Evolutionary conservation across 2,329 filamentous ascomycete species (phyloP).

Genomic region (Exutisphaerella laricina): DNA sequence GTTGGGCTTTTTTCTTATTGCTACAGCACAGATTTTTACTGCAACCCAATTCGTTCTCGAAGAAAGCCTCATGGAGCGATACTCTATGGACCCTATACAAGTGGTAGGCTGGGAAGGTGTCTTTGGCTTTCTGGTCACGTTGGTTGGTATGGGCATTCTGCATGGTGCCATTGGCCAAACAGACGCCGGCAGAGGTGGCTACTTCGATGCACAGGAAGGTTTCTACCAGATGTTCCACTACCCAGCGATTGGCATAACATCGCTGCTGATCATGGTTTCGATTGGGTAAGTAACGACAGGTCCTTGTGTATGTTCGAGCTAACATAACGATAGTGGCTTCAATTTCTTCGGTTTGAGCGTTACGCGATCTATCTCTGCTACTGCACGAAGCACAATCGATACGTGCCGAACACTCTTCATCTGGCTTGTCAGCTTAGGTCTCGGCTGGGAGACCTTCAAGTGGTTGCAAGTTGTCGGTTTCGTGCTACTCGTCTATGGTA

Average conservation of each 20-base stretch:
- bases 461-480: conserved; percentile 92
- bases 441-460: conserved; percentile 97
- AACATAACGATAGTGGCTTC: conserved; percentile 62
- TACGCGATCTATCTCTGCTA: conserved; percentile 82
- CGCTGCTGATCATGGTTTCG: conserved; percentile 90
- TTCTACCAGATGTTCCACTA: conserved; percentile 73
- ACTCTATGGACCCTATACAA: conserved; percentile 74
- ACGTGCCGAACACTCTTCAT: conserved; percentile 97
- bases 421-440: conserved; percentile 86
- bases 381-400: conserved; percentile 91
- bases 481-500: conserved; percentile 85
- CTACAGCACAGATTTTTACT: conserved; percentile 92
- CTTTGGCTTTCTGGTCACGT: conserved; percentile 78
- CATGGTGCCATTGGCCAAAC: conserved; percentile 73
- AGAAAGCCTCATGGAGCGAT: conserved; percentile 81
- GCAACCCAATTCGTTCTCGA: conserved; percentile 94
- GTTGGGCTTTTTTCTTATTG: conserved; percentile 83
- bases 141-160: conserved; percentile 71
- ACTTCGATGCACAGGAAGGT: conserved; percentile 86
- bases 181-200: conserved; percentile 66
- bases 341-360: conserved; percentile 98
- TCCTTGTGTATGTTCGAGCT: conserved; percentile 8
- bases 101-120: conserved; percentile 96
- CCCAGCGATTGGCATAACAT: conserved; percentile 65
- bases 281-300: conserved; percentile 68